phyloP scores from a whole-genome alignment of 495 filamentous ascomycete species.

The Massariosphaeria phaeospora region DNA sequence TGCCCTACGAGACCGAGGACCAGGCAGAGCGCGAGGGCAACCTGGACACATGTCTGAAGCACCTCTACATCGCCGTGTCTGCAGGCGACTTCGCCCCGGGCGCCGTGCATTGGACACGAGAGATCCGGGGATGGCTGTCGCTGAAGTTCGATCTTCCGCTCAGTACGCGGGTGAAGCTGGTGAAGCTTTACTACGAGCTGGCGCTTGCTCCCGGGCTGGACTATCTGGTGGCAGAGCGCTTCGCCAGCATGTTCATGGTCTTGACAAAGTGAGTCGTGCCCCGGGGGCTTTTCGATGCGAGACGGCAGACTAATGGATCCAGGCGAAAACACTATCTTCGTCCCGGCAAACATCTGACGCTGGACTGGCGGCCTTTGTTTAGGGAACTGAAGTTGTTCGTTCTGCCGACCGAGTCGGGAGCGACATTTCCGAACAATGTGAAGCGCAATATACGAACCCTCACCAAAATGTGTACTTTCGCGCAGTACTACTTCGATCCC shows the following conservation, averaged over 20 bases:
- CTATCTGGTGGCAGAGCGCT: constrained; percentile 72
- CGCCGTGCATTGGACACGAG: constrained; percentile 93
- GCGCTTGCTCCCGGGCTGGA: constrained; percentile 88
- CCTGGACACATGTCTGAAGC: constrained; percentile 78
- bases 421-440: constrained; percentile 54
- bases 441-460: constrained; percentile 70
- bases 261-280: constrained; percentile 69
- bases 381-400: constrained; percentile 86
- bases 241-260: constrained; percentile 92
- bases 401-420: constrained; percentile 69
- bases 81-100: constrained; percentile 92
- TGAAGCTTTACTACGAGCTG: constrained; percentile 90
- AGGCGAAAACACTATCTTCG: constrained; percentile 95
- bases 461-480: constrained; percentile 80
- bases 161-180: constrained; percentile 73
- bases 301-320: constrained; percentile 30
- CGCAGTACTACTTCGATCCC: constrained; percentile 89
- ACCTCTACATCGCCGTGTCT: constrained; percentile 84
- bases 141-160: constrained; percentile 94
- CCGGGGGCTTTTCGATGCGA: not conserved
- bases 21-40: constrained; percentile 65
- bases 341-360: constrained; percentile 75
- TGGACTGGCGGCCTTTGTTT: constrained; percentile 92
- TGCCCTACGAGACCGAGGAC: constrained; percentile 83
- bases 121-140: constrained; percentile 89